phyloP scores from a whole-genome alignment of 2,329 filamentous ascomycete genomes.

The Curvularia sp. region DNA sequence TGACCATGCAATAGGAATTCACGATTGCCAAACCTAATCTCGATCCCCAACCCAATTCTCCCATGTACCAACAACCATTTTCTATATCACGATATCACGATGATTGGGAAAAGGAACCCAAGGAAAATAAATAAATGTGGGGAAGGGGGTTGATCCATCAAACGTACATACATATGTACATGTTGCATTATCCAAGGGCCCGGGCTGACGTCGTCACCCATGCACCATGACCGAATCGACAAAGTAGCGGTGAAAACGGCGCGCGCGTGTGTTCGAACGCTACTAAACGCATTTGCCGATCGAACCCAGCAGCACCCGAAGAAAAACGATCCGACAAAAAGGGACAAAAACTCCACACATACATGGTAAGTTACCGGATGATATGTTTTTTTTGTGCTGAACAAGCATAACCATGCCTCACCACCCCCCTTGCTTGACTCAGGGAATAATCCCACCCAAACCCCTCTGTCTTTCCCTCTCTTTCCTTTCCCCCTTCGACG shows the following conservation, averaged over 20 bases:
- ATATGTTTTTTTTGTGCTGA: too few species aligned
- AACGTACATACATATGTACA: conserved; percentile 1
- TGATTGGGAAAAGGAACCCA: background rate
- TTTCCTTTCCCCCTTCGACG: too few species aligned
- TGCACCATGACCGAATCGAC: conserved; percentile 10
- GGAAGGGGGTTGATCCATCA: background rate
- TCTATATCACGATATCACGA: background rate
- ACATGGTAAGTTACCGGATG: too few species aligned
- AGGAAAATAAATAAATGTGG: background rate
- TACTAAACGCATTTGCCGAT: background rate
- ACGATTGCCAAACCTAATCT: background rate
- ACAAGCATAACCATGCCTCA: background rate
- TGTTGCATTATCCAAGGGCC: background rate
- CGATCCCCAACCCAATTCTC: background rate
- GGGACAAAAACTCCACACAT: too few species aligned
- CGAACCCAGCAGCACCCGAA: too few species aligned
- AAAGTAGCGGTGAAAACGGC: conserved; percentile 33
- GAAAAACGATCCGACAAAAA: too few species aligned
- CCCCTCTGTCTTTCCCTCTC: background rate
- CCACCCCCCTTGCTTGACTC: too few species aligned
- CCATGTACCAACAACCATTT: background rate
- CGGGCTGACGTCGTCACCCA: background rate
- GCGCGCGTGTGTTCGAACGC: background rate
- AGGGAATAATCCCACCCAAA: too few species aligned
- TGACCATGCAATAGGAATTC: background rate